A percentile compares a stretch with the other conserved stretches of the same genome.
phyloP scores from a whole-genome alignment of 441 rosid species.

The Corymbia calophylla region DNA sequence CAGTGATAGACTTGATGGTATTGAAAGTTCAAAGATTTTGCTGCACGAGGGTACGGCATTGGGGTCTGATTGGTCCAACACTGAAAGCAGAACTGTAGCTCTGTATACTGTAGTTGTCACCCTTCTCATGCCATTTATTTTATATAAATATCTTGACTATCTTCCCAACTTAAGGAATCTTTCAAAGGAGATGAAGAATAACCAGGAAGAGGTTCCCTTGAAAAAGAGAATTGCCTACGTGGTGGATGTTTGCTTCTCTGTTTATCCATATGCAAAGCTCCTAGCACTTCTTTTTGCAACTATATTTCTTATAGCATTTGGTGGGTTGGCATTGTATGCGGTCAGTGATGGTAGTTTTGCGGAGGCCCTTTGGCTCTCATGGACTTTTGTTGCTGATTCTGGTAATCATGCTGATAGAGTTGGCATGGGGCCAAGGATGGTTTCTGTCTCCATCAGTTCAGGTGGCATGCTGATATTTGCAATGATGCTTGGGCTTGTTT shows the following conservation, averaged over 20 bases:
- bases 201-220: constrained; percentile 73
- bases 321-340: constrained; percentile 78
- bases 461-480: constrained; percentile 95
- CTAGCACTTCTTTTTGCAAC: constrained; percentile 92
- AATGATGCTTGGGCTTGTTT: constrained; percentile 96
- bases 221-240: constrained; percentile 87
- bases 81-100: constrained; percentile 57
- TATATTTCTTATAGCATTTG: constrained; percentile 67
- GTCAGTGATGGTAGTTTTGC: constrained; percentile 76
- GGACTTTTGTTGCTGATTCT: constrained; percentile 93
- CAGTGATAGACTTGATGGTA: constrained; percentile 21
- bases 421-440: constrained; percentile 77
- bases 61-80: constrained; percentile 17
- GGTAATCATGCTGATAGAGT: constrained; percentile 85
- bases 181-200: constrained; percentile 33
- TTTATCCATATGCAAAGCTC: constrained; percentile 87
- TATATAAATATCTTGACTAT: constrained; percentile 66
- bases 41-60: constrained; percentile 20
- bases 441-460: constrained; percentile 81
- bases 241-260: constrained; percentile 84
- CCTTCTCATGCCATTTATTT: constrained; percentile 49
- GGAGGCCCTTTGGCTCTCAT: constrained; percentile 89
- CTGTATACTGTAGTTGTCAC: constrained; percentile 47
- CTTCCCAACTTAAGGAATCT: constrained; percentile 52
- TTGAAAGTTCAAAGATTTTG: constrained; percentile 19